Evolutionary conservation across 331 rosid species (phyloP).

Genomic region (Phaseolus coccineus): DNA sequence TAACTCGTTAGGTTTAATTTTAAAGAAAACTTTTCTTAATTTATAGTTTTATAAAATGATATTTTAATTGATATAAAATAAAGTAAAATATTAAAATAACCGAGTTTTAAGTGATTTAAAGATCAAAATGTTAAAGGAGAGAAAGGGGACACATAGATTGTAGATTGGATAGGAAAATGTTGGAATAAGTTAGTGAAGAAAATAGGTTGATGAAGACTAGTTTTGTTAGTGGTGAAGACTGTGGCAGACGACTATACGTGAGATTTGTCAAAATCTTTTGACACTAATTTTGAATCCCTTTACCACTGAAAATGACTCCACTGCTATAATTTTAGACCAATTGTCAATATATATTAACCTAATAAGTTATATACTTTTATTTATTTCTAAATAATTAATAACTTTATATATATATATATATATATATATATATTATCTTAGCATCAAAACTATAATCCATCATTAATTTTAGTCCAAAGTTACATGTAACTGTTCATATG

Average conservation of each 20-base stretch:
- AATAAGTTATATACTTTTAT: background rate
- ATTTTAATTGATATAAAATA: too few relatives aligned
- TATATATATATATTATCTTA: background rate
- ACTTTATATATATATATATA: background rate
- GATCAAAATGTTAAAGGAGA: background rate
- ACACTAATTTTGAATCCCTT: conserved; percentile 24
- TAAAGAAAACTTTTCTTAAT: background rate
- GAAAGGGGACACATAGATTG: background rate
- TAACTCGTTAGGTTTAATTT: background rate
- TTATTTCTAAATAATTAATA: background rate
- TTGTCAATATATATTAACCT: too few relatives aligned
- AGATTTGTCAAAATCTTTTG: conserved; percentile 33
- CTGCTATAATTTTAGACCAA: too few relatives aligned
- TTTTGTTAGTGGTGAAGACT: conserved; percentile 35
- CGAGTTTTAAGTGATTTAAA: background rate
- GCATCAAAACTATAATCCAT: too few relatives aligned
- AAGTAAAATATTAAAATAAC: background rate
- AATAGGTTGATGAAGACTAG: background rate
- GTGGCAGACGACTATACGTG: conserved; percentile 13
- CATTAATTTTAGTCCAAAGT: too few relatives aligned
- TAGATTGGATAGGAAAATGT: background rate
- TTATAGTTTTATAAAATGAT: background rate
- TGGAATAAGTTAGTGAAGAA: background rate
- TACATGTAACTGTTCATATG: too few relatives aligned
- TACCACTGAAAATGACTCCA: conserved; percentile 6